phyloP scores from a whole-genome alignment of 2,329 filamentous ascomycete species.

The Trichoderma sp. region DNA sequence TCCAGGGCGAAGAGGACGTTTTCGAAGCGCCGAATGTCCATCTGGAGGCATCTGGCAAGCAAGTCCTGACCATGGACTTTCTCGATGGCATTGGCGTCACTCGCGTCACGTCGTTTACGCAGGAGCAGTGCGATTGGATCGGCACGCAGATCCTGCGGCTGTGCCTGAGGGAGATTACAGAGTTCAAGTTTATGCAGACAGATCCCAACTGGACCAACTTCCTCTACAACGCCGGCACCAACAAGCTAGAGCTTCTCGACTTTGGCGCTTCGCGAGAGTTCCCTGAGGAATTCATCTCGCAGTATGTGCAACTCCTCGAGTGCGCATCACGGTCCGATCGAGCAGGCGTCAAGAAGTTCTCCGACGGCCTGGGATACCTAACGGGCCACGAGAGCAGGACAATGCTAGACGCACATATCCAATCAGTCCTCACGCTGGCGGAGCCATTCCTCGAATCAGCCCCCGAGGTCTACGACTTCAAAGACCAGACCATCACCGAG shows the following conservation, averaged over 20 bases:
- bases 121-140: constrained; percentile 91
- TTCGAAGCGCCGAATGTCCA: constrained; percentile 81
- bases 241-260: constrained; percentile 85
- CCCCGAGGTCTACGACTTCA: constrained; percentile 85
- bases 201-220: constrained; percentile 99
- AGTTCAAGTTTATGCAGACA: constrained; percentile 98
- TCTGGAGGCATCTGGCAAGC: constrained; percentile 73
- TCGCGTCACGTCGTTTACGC: constrained; percentile 69
- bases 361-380: constrained; percentile 79
- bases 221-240: constrained; percentile 71
- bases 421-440: constrained; percentile 82
- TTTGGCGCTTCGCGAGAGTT: constrained; percentile 92
- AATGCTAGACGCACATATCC: constrained; percentile 90
- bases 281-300: constrained; percentile 72
- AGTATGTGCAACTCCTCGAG: constrained; percentile 76
- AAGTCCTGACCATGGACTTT: constrained; percentile 90
- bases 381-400: constrained; percentile 81
- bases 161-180: constrained; percentile 86
- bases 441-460: constrained; percentile 81
- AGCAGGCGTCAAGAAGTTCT: constrained; percentile 61
- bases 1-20: constrained; percentile 61
- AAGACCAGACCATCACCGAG: constrained; percentile 93
- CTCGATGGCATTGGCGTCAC: constrained; percentile 86
- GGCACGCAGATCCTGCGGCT: constrained; percentile 89
- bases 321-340: constrained; percentile 74